These are phyloP conservation scores for Narthecium ossifragum DNA, from an alignment of 106 monocot species.

Conservation along the genomic window DNA sequence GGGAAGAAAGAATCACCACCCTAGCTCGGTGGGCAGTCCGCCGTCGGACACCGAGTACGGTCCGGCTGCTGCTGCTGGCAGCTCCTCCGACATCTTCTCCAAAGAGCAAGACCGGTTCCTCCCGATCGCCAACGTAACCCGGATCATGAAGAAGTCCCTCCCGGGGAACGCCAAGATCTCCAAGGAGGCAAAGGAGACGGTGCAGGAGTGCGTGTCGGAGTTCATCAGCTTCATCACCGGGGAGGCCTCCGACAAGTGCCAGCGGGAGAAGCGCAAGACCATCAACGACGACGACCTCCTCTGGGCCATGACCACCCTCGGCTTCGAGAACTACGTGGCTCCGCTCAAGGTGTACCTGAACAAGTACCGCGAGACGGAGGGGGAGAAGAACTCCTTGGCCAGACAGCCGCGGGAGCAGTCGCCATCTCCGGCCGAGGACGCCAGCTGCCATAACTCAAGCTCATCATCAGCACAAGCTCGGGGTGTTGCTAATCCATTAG, in stretches of 20 bases:
- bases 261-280: constrained; percentile 66
- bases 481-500: background rate
- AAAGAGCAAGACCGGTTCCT: constrained; percentile 39
- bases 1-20: background rate
- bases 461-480: too few relatives aligned
- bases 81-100: background rate
- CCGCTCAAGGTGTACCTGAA: constrained; percentile 34
- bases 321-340: constrained; percentile 30
- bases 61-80: background rate
- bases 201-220: constrained; percentile 74
- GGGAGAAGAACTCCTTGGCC: constrained; percentile 23
- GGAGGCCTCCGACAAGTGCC: constrained; percentile 71
- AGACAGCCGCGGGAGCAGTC: too few relatives aligned
- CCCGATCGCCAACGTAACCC: constrained; percentile 45
- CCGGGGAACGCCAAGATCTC: constrained; percentile 70
- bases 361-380: constrained; percentile 32
- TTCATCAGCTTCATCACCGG: constrained; percentile 82
- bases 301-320: constrained; percentile 65
- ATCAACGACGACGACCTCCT: constrained; percentile 68
- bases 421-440: background rate
- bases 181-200: constrained; percentile 70
- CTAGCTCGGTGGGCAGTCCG: constrained; percentile 10
- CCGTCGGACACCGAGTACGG: constrained; percentile 17
- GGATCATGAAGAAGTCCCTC: constrained; percentile 48
- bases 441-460: background rate